Percentiles rank a stretch among this genome's conserved stretches.
phyloP scores from a whole-genome alignment of 2,329 filamentous ascomycete genomes.

The Colletotrichum sp. region DNA sequence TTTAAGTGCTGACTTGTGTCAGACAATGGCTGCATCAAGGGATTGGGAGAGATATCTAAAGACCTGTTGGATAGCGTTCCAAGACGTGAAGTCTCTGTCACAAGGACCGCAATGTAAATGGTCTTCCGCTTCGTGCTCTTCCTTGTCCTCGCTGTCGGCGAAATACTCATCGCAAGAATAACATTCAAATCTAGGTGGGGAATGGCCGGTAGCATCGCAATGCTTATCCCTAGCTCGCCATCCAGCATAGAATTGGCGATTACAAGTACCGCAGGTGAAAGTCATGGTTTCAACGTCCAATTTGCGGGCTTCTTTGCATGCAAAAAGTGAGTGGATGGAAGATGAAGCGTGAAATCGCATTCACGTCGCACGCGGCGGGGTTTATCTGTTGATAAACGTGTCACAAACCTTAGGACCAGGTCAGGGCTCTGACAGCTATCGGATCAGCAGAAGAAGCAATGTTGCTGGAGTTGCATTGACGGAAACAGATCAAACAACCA shows the following conservation, averaged over 20 bases:
- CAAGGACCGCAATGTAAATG: background rate
- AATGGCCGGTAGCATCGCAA: slow-evolving; percentile 29
- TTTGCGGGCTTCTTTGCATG: background rate
- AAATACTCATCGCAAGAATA: slow-evolving; percentile 26
- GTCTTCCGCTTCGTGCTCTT: background rate
- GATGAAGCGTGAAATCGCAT: background rate
- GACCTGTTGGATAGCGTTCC: background rate
- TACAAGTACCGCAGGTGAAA: slow-evolving; percentile 28
- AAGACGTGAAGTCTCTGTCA: background rate
- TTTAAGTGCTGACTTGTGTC: slow-evolving; percentile 53
- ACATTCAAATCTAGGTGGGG: slow-evolving; percentile 29
- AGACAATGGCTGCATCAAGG: background rate
- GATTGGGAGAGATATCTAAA: background rate
- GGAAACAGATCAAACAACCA: background rate
- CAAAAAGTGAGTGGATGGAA: background rate
- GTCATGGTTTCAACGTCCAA: background rate
- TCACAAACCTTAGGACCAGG: background rate
- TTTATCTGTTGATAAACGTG: background rate
- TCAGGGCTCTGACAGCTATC: background rate
- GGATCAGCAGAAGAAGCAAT: background rate
- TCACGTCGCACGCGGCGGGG: background rate
- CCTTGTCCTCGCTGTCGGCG: slow-evolving; percentile 25
- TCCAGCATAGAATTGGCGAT: slow-evolving; percentile 25
- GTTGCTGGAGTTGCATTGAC: background rate
- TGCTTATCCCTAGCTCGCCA: slow-evolving; percentile 31